These are phyloP conservation scores for Boletus rubroflammeus DNA, from an alignment of 768 basidiomycete species.

Conservation along the genomic window DNA sequence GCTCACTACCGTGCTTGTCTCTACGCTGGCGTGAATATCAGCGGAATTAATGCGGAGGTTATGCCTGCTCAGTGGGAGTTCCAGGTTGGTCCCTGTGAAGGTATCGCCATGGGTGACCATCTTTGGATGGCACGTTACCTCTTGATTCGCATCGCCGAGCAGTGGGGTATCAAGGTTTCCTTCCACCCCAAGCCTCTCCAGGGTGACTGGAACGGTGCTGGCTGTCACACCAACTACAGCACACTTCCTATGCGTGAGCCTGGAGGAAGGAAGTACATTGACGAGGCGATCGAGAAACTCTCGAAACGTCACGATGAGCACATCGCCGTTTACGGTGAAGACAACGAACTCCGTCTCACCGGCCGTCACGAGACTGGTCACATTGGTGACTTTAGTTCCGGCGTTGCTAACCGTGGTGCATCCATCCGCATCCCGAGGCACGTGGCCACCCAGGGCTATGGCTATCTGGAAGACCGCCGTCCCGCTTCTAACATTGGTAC, in stretches of 20 bases:
- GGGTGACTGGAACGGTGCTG: conserved; percentile 99
- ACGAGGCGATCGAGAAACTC: conserved; percentile 92
- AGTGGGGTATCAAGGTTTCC: conserved; percentile 96
- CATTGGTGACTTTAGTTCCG: conserved; percentile 86
- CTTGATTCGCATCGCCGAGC: conserved; percentile 92
- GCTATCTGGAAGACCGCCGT: conserved; percentile 94
- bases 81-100: conserved; percentile 98
- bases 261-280: conserved; percentile 89
- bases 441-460: conserved; percentile 88
- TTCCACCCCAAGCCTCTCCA: conserved; percentile 98
- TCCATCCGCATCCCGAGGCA: conserved; percentile 95
- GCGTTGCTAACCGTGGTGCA: conserved; percentile 97
- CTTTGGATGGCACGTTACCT: conserved; percentile 99
- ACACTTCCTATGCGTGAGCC: conserved; percentile 92
- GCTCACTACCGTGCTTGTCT: conserved; percentile 98
- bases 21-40: conserved; percentile 94
- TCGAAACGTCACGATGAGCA: conserved; percentile 88
- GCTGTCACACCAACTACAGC: conserved; percentile 97
- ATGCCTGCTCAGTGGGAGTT: conserved; percentile 99
- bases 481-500: conserved; percentile 97
- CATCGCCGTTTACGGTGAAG: conserved; percentile 96
- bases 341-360: conserved; percentile 94
- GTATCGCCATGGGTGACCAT: conserved; percentile 98
- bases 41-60: conserved; percentile 99
- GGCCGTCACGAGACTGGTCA: conserved; percentile 98